These are phyloP conservation scores for Lentinula boryana DNA, from an alignment of 768 basidiomycete species.

Conservation along the genomic window DNA sequence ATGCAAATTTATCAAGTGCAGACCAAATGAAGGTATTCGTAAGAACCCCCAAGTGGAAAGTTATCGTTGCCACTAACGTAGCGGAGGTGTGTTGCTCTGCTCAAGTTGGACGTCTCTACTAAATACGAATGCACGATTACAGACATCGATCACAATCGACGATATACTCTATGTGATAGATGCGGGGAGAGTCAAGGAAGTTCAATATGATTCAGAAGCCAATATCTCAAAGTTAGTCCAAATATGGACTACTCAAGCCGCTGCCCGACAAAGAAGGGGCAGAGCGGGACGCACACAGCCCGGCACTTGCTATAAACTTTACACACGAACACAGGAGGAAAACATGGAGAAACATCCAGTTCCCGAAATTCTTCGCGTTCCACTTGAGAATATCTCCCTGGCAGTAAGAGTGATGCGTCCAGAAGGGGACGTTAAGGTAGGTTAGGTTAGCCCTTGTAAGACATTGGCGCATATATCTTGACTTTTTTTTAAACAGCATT, in stretches of 20 bases:
- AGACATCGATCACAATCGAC: slow-evolving; percentile 91
- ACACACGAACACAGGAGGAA: slow-evolving; percentile 65
- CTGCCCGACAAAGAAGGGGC: slow-evolving; percentile 79
- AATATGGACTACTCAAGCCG: slow-evolving; percentile 72
- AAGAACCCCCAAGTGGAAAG: slow-evolving; percentile 62
- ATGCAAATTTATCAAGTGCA: slow-evolving; percentile 80
- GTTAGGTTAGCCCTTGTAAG: background rate
- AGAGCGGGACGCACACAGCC: slow-evolving; percentile 85
- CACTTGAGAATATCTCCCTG: slow-evolving; percentile 76
- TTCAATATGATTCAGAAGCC: slow-evolving; percentile 60
- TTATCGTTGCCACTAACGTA: slow-evolving; percentile 88
- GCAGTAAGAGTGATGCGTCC: slow-evolving; percentile 78
- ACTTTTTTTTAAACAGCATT: slow-evolving; percentile 32
- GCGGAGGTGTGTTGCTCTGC: slow-evolving; percentile 55
- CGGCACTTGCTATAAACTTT: slow-evolving; percentile 85
- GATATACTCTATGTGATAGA: slow-evolving; percentile 86
- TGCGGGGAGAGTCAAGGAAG: slow-evolving; percentile 82
- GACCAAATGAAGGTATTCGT: slow-evolving; percentile 81
- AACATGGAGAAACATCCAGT: slow-evolving; percentile 67
- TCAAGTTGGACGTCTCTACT: background rate
- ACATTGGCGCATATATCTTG: background rate
- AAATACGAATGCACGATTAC: slow-evolving; percentile 2
- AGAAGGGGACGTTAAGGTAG: slow-evolving; percentile 71
- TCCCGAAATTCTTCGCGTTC: slow-evolving; percentile 63
- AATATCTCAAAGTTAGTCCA: slow-evolving; percentile 76